These are phyloP conservation scores for Ogataea pini DNA, from an alignment of 805 yeast genomes.

Conservation along the genomic window DNA sequence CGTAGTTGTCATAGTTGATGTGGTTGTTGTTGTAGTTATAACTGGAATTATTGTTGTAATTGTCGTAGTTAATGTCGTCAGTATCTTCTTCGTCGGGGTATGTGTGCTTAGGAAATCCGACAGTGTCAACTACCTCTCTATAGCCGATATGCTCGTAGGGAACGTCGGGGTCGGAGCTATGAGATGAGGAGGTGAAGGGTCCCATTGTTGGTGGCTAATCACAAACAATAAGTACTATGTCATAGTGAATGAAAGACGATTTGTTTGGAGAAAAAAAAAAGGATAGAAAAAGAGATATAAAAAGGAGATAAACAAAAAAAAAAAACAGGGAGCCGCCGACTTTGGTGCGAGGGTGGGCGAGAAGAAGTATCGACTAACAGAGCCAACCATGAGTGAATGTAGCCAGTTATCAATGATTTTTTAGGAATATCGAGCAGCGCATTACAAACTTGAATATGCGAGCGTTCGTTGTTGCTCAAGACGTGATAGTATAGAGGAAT, in stretches of 20 bases:
- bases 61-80: not conserved
- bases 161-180: slow-evolving; percentile 22
- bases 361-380: too few relatives aligned
- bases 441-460: too few relatives aligned
- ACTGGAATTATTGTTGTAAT: not conserved
- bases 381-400: too few relatives aligned
- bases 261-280: not conserved
- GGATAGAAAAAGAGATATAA: not conserved
- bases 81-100: not conserved
- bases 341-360: not conserved
- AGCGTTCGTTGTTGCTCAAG: too few relatives aligned
- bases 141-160: slow-evolving; percentile 16
- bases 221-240: not conserved
- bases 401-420: too few relatives aligned
- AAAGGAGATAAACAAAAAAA: not conserved
- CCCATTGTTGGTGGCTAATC: not conserved
- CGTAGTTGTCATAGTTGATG: not conserved
- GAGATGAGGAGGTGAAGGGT: slow-evolving; percentile 6
- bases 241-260: too few relatives aligned
- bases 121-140: slow-evolving; percentile 9
- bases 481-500: too few relatives aligned
- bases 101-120: slow-evolving; percentile 16
- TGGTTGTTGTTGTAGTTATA: not conserved
- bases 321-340: slow-evolving; percentile 3
- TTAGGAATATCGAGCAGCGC: too few relatives aligned